Evolutionary conservation across 805 yeast species (phyloP), one percentile per base, ranked within the genome.

Genomic region (Torulaspora maleeae): DNA sequence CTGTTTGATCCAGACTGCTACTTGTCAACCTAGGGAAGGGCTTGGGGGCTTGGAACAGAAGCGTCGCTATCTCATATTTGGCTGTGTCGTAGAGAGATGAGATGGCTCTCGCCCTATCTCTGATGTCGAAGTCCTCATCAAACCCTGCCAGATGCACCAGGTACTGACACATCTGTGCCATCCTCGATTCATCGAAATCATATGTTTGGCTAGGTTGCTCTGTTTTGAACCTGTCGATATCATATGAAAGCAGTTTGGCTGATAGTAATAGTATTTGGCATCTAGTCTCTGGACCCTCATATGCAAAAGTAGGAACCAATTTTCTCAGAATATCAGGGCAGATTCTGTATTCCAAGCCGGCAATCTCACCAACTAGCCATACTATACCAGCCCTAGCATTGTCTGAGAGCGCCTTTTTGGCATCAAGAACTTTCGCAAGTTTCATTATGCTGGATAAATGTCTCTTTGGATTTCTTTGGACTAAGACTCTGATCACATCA

Each of bases 301-400:
- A 54, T 0, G 79, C 67, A 59, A 84, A 86, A 4, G 59, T 65
- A 25, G 72, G 72, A 6, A 82, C 63, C 30, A 85, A 64, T 11
- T 69, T 66, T 43, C 96, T 72, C 44, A 88, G 67, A 2, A 87
- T 76, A 59, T 91, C 96, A 0, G 95, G 90, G 3, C 90, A 82
- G 41, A 86, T 65, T 22, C 65, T 63, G 12, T 73, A 69, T 29
- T 71, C 72, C 24, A 67, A 56, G 12, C 60, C 63, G 0, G 82
- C 73, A 59, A 82, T 83, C 58, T 93, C 97, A 4, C 98, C 96
- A 42, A 91, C 76, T 8, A 91, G 72, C 98, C 98, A 93, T 5
- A 91, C 74, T 9, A 90, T 81, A 38, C 91, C 84, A 1, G 95
- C 88, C 52, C 81, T 78, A 0, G 98, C 95, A 13, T 68, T 64